Evolutionary conservation across 2,329 filamentous ascomycete genomes (phyloP), one percentile per base, ranked within the genome.

Genomic region (Mycosphaerella sp.): DNA sequence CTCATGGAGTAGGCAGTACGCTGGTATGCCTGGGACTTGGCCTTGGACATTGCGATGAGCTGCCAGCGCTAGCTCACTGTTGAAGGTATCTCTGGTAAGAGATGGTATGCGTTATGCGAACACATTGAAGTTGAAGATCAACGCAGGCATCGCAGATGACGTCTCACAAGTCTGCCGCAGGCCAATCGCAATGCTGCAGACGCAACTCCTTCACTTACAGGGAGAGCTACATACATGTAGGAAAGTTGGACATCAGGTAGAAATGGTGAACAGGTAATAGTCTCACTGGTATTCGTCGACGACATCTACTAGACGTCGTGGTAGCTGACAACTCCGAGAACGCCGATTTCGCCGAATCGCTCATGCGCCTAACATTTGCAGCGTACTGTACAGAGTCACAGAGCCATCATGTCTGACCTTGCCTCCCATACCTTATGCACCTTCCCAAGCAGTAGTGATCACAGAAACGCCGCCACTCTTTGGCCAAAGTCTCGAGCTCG

Each of bases 21-120:
- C 41, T 63, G 59, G 39, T 62, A 59, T 25, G 64, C 62, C 51
- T 65, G 62, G 45, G 59, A 53, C 53, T 68, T 68, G 43, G 66
- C 66, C 52, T 66, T 67, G 49, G 65, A 67, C 66, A 68, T 67
- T 35, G 41, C 44, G 41, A 35, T 42, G 41, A 49, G 46, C 51
- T 49, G 44, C 41, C 51, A 46, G 45, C 46, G 37, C 46, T 30
- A 36, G 27, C 37, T 27, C 4, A 34, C 6, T 14, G n/a, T 17
- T 13, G 10, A 17, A 17, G 16, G 39, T n/a, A 14, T 40, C 9
- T 8, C 18, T 13, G 5, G 9, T 12, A 34, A 25, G 16, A 39
- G 25, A 39, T 37, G n/a, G 10, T 39, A 16, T 21, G 18, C 21
- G 18, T 21, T 41, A 21, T 17, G 28, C 28, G 16, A 49, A 37